Evolutionary conservation across 306 rosid genomes (phyloP), one percentile per base, ranked within the genome.

Genomic region (Canavalia ensiformis): DNA sequence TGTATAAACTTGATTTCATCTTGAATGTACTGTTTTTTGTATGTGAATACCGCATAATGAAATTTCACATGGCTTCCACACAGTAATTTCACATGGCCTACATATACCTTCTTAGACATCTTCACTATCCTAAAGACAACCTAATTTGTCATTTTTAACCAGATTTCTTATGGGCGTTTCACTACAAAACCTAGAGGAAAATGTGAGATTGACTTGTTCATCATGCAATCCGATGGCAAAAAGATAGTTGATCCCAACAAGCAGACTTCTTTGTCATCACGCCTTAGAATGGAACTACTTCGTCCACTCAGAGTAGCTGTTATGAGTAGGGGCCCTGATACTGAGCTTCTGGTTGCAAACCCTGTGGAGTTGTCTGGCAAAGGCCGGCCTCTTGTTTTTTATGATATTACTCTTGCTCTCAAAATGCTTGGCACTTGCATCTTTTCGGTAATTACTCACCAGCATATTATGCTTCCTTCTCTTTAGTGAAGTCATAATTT

Each of bases 111-210:
- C 78, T 54, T 37, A 31, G 45, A 39, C 5, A n/a, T 47, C 39
- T 39, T 71, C 49, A 68, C 74, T 71, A 75, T 58, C 81, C 80
- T 81, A 42, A 58, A 67, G 34, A 55, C 82, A 58, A 68, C 25
- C 75, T 85, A 46, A 75, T 65, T 80, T 87, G 54, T 83, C 4
- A 35, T 80, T 79, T 80, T 79, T 54, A 72, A 86, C 74, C 97
- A 95, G 97, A 91, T 95, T 85, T 95, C 96, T 31, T 95, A 90
- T 37, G 99, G 99, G 41, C 96, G 99, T 46, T 92, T 93, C 85
- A 58, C 87, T 46, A 80, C 55, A 9, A 91, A 91, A 85, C 87
- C 84, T 67, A 83, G 84, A 72, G 89, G 87, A 74, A 84, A 63
- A 67, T 93, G 94, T 83, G 99, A 95, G 90, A 77, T 95, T 60